Evolutionary conservation across 2,329 filamentous ascomycete species (phyloP), one percentile per base, ranked within the genome.

Genomic region (Diaporthe sp.): DNA sequence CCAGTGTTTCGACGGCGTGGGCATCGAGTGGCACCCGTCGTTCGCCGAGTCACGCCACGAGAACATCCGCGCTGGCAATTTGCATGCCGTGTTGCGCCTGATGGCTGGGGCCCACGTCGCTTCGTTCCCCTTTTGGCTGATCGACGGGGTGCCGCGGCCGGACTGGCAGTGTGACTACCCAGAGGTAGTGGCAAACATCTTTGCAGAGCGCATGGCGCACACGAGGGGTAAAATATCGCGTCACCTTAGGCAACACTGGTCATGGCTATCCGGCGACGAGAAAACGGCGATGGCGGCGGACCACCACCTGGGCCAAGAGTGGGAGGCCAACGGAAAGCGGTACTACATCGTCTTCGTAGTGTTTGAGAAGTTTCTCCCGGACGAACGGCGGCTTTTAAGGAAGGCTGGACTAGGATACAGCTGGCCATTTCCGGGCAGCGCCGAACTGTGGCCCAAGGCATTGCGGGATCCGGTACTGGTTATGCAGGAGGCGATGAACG

Each of bases 121-220:
- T 6, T 22, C 54, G 54, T n/a, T n/a, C n/a, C n/a, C 40, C 25
- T 71, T 38, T 15, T 71, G 68, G 54, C 40, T 71, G 40, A 40
- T 71, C 19, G 68, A 71, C 28, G 55, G 68, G n/a, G 30, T 71
- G 15, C 68, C 68, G 68, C 68, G 68, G 25, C 68, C 54, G 28
- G 40, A 71, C 54, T 71, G 54, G 68, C 19, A 7, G 2, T 55
- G 68, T 30, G 54, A 60, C 22, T 71, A 71, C 40, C 68, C 68
- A 22, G 40, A 19, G 2, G 38, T 50, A 0, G 54, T 71, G 8
- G 15, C 5, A 4, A 30, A 9, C 0, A 17, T 60, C 1, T 71
- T 71, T 15, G 50, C 22, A 38, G 67, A 28, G 47, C 33, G 67
- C 8, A 70, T 70, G 33, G 15, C 50, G 0, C 13, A 15, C 22